phyloP scores from a whole-genome alignment of 192 early-diverging fungal genomes.

The Gigaspora rosea region DNA sequence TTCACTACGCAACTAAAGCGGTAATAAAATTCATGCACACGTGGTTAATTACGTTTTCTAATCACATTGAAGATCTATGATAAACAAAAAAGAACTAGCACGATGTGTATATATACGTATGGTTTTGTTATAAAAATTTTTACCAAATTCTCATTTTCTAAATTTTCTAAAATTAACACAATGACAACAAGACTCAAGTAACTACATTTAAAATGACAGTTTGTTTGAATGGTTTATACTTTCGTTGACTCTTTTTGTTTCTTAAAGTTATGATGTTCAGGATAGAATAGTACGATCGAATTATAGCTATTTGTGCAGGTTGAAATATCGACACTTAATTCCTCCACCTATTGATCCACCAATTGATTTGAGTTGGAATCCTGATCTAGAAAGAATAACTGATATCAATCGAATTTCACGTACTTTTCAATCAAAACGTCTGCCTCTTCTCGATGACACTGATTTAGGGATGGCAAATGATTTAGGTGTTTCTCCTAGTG shows the following conservation, averaged over 20 bases:
- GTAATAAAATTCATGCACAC: no score
- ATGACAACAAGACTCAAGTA: no score
- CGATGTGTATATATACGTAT: no score
- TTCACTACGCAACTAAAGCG: no score
- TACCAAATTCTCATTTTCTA: no score
- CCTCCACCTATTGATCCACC: background rate
- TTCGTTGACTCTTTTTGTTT: background rate
- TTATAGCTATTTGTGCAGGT: slow-evolving; percentile 1
- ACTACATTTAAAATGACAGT: no score
- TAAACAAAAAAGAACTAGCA: no score
- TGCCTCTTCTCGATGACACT: slow-evolving; percentile 6
- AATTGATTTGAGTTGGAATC: background rate
- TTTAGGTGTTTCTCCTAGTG: background rate
- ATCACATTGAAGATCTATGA: no score
- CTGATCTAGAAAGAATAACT: slow-evolving; percentile 1
- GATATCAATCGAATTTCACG: background rate
- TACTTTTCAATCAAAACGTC: background rate
- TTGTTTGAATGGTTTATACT: no score
- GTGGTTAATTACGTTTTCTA: no score
- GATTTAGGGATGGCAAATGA: slow-evolving; percentile 11
- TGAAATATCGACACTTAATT: background rate
- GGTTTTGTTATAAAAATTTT: no score
- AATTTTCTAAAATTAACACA: no score
- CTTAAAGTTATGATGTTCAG: background rate
- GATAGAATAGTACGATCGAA: background rate